phyloP scores from a whole-genome alignment of 2,329 filamentous ascomycete genomes.

The Scleromitrula shiraiana region DNA sequence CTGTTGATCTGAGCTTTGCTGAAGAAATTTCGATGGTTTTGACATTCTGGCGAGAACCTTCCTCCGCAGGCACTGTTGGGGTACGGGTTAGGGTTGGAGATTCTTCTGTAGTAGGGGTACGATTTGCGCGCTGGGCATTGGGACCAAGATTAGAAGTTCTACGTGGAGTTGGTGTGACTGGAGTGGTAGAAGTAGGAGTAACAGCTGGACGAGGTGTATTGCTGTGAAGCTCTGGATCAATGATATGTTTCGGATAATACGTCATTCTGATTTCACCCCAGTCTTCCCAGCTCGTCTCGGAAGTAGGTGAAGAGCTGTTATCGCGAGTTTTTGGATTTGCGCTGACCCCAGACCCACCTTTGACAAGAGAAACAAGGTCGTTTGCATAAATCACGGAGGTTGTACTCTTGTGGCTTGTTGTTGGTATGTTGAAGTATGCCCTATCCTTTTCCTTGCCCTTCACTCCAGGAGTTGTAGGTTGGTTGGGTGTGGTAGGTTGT shows the following conservation, averaged over 20 bases:
- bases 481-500: conserved; percentile 41
- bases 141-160: conserved; percentile 30
- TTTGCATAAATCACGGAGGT: conserved; percentile 65
- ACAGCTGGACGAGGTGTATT: conserved; percentile 22
- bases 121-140: conserved; percentile 25
- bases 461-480: conserved; percentile 45
- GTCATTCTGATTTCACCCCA: conserved; percentile 75
- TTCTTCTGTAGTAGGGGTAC: conserved; percentile 30
- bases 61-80: conserved; percentile 20
- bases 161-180: conserved; percentile 29
- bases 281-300: conserved; percentile 54
- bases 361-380: conserved; percentile 70
- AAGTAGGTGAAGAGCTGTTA: conserved; percentile 11
- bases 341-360: conserved; percentile 38
- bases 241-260: conserved; percentile 53
- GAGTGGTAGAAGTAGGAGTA: conserved; percentile 20
- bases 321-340: conserved; percentile 27
- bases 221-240: conserved; percentile 25
- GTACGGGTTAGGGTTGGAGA: conserved; percentile 24
- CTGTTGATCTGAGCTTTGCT: conserved; percentile 41
- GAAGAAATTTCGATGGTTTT: conserved; percentile 43
- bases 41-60: conserved; percentile 19
- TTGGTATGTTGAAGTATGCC: conserved; percentile 32
- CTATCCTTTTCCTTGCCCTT: conserved; percentile 88
- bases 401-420: conserved; percentile 34